A percentile compares a stretch with the other conserved stretches of the same genome.
Conservation (phyloP, 257 asterid species). For the Nicotiana tomentosiformis region DNA sequence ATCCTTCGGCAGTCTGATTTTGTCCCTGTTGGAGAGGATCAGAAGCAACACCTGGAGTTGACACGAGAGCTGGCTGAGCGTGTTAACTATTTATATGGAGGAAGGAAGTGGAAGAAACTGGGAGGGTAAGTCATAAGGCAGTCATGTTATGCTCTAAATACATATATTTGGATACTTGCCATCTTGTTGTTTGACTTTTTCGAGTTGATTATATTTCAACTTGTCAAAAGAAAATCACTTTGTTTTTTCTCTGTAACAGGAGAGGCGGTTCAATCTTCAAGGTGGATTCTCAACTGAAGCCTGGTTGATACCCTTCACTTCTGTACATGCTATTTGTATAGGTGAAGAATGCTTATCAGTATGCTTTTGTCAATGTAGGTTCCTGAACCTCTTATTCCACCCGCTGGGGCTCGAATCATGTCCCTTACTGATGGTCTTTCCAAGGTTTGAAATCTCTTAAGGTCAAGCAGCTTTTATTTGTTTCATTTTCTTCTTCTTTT, state of each 20-base stretch:
- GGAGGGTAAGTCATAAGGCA: constrained; percentile 72
- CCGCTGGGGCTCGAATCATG: constrained; percentile 98
- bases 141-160: background rate
- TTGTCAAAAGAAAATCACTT: constrained; percentile 8
- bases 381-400: constrained; percentile 94
- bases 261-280: constrained; percentile 89
- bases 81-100: constrained; percentile 79
- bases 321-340: background rate
- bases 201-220: constrained; percentile 11
- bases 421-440: constrained; percentile 98
- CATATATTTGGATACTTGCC: background rate
- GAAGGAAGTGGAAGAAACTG: constrained; percentile 93
- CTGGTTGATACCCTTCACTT: constrained; percentile 16
- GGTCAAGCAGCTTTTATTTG: constrained; percentile 11
- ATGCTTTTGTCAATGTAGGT: constrained; percentile 47
- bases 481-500: background rate
- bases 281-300: constrained; percentile 40
- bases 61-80: constrained; percentile 94
- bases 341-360: constrained; percentile 18
- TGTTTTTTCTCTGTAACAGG: constrained; percentile 34
- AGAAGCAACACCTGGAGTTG: constrained; percentile 94
- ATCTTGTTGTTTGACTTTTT: constrained; percentile 15
- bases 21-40: constrained; percentile 99
- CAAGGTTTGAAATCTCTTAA: constrained; percentile 49
- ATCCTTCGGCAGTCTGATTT: constrained; percentile 80